A percentile compares a stretch with the other conserved stretches of the same genome.
Conservation (phyloP, 495 filamentous ascomycete species). For the Glutinoglossum americanum region DNA sequence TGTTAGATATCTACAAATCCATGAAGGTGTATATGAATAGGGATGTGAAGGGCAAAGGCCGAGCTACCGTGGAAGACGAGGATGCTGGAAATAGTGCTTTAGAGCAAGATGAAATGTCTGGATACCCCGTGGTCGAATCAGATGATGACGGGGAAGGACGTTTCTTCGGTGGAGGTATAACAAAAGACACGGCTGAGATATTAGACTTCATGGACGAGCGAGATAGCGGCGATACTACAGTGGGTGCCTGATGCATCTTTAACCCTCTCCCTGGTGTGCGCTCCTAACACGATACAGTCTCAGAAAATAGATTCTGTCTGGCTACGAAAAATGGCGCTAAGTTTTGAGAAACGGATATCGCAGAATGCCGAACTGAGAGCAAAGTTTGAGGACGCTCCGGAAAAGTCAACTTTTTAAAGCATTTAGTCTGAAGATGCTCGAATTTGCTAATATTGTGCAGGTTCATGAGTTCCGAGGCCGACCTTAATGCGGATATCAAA, state of each 20-base stretch:
- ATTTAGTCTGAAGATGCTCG: background rate
- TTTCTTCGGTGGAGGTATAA: slow-evolving; percentile 88
- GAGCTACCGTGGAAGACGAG: slow-evolving; percentile 36
- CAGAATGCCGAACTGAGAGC: slow-evolving; percentile 86
- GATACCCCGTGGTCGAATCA: slow-evolving; percentile 30
- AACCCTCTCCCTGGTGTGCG: background rate
- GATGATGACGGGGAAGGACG: slow-evolving; percentile 79
- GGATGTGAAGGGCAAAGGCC: slow-evolving; percentile 39
- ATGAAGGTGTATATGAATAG: slow-evolving; percentile 42
- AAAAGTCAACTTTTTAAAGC: slow-evolving; percentile 40
- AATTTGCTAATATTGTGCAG: slow-evolving; percentile 13
- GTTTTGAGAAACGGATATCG: slow-evolving; percentile 76
- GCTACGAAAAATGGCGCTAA: slow-evolving; percentile 60
- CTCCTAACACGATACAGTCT: slow-evolving; percentile 16
- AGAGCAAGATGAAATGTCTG: slow-evolving; percentile 45
- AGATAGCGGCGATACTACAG: slow-evolving; percentile 30
- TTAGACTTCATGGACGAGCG: slow-evolving; percentile 69
- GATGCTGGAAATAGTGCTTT: slow-evolving; percentile 34
- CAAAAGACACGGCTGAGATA: slow-evolving; percentile 57
- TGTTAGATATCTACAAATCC: slow-evolving; percentile 64
- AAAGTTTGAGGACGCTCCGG: slow-evolving; percentile 64
- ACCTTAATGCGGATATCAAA: slow-evolving; percentile 79
- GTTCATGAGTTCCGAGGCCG: slow-evolving; percentile 71
- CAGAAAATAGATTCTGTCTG: slow-evolving; percentile 72
- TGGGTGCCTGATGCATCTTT: slow-evolving; percentile 10